Conservation (phyloP, 805 yeast genomes). For the Peterozyma xylosa region DNA sequence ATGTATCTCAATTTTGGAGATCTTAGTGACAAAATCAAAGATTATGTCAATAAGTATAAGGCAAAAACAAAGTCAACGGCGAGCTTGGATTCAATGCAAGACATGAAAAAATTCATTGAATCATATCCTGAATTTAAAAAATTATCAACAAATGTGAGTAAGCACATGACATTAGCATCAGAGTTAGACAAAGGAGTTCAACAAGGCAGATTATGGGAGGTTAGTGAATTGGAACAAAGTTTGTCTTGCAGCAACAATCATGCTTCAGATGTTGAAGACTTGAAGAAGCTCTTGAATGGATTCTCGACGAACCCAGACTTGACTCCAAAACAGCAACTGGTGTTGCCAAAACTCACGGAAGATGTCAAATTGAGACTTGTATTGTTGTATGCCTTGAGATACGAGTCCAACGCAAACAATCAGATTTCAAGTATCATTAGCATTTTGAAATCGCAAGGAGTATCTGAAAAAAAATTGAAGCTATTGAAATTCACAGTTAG, state of each 20-base stretch:
- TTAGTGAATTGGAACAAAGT: constrained; percentile 86
- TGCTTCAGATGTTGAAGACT: constrained; percentile 43
- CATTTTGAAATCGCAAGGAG: constrained; percentile 27
- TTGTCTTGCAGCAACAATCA: constrained; percentile 60
- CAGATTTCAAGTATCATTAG: constrained; percentile 30
- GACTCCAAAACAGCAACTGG: constrained; percentile 13
- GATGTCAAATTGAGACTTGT: constrained; percentile 64
- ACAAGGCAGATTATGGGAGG: constrained; percentile 61
- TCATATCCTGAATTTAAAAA: constrained; percentile 92
- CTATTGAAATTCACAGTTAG: constrained; percentile 39
- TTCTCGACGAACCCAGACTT: constrained; percentile 14
- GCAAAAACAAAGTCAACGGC: constrained; percentile 67
- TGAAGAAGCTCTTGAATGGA: constrained; percentile 44
- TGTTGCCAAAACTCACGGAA: constrained; percentile 31
- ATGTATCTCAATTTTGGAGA: constrained; percentile 94
- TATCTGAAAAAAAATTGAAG: constrained; percentile 27
- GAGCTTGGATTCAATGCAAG: constrained; percentile 71
- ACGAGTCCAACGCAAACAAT: constrained; percentile 44
- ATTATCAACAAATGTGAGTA: constrained; percentile 79
- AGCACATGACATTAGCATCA: constrained; percentile 85
- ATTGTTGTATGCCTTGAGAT: constrained; percentile 66
- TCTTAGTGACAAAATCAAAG: constrained; percentile 79
- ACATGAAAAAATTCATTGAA: constrained; percentile 85
- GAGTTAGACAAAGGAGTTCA: constrained; percentile 77
- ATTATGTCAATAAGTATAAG: constrained; percentile 77